A percentile compares a stretch with the other conserved stretches of the same genome.
These are phyloP conservation scores for Eucalyptus erythrocorys DNA, from an alignment of 345 rosid species.

Conservation along the genomic window DNA sequence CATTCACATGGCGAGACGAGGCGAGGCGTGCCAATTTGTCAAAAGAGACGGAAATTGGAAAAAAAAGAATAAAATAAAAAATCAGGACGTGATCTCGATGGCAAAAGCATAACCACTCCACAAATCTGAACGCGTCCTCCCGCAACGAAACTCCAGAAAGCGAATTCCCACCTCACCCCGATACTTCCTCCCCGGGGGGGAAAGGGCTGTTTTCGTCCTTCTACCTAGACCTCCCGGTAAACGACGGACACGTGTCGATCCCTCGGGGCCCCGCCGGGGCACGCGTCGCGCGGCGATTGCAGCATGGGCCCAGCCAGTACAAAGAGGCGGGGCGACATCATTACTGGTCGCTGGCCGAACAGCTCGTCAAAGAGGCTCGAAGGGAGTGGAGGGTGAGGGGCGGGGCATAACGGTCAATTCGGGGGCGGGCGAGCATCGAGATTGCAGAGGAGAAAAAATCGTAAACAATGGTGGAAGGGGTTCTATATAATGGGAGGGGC, in stretches of 20 bases:
- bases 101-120: background rate
- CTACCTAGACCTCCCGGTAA: background rate
- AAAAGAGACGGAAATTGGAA: background rate
- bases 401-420: background rate
- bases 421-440: background rate
- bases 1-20: background rate
- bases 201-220: background rate
- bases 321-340: background rate
- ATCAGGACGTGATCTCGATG: background rate
- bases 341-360: background rate
- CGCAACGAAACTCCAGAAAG: background rate
- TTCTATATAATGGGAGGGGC: background rate
- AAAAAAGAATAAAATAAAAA: background rate
- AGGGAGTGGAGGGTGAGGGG: too few relatives aligned
- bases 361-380: background rate
- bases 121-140: background rate
- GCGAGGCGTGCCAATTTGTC: background rate
- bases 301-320: rapidly evolving
- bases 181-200: background rate
- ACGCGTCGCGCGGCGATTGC: background rate
- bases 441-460: background rate
- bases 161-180: background rate
- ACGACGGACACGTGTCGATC: background rate
- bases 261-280: background rate
- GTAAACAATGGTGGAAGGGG: background rate